Evolutionary conservation across 352 stramenopile species (phyloP), one percentile per base, ranked within the genome.

Genomic region (Globisporangium abappressorium): DNA sequence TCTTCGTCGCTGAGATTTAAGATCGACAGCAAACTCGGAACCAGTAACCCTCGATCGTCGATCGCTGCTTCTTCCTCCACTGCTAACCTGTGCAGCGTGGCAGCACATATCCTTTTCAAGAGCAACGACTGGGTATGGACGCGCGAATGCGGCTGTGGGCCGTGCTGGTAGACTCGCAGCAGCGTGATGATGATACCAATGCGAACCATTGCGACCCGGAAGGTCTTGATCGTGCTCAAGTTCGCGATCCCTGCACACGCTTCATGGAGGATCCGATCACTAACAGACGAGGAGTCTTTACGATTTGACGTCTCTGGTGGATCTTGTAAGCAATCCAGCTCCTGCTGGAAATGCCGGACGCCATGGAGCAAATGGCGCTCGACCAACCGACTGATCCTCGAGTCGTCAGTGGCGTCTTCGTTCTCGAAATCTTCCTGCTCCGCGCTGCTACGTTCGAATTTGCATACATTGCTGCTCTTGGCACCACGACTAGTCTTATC

Each of bases 41-140:
- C 76, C 0, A 93, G 69, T 18, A 81, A 61, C 1, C 55, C 74
- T 7, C 67, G 57, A 6, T 62, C 57, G 46, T 90, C 80, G 24
- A 91, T 65, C 0, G 54, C 62, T 0, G 75, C 78, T 9, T 76
- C 77, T 54, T 92, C 83, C 54, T 93, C 83, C 2, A 89, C 72
- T 11, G 84, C 84, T 9, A 93, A 62, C 24, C 82, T 80, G 53
- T 94, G 86, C 56, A 94, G 63, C 2, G 84, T 93, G n/a, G 80
- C 70, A 20, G 79, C 80, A n/a, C 80, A 92, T 55, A 91, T 88
- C 3, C 76, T 73, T 20, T 69, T 66, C 0, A 90, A 63, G 6
- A 80, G 41, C 2, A 54, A 68, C 2, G 63, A 6, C 33, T 70
- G 46, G 15, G 46, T 18, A 28, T 53, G 34, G 28, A 30, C 66